Conservation (phyloP, 169 alveolate species). For the Cryptosporidium andersoni region DNA sequence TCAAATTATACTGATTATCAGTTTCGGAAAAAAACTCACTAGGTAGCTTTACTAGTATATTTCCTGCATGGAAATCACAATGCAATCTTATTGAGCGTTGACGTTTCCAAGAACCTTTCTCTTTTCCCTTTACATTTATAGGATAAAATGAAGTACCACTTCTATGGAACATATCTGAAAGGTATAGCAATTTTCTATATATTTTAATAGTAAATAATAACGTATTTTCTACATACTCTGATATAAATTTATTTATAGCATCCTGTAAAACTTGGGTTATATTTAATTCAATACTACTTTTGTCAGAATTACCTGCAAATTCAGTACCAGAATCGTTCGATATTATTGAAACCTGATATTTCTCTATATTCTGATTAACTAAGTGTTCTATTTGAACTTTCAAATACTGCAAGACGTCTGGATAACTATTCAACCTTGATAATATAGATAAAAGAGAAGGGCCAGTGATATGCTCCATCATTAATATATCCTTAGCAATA, state of each 20-base stretch:
- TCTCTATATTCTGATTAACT: constrained; percentile 1
- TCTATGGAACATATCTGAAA: constrained; percentile 55
- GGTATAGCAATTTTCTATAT: constrained; percentile 35
- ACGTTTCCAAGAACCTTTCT: constrained; percentile 44
- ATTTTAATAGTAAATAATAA: constrained; percentile 42
- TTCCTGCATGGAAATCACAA: constrained; percentile 54
- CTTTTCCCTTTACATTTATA: constrained; percentile 11
- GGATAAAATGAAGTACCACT: constrained; percentile 63
- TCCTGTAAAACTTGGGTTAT: constrained; percentile 7
- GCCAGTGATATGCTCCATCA: constrained; percentile 55
- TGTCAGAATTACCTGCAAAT: background rate
- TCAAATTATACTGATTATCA: constrained; percentile 3
- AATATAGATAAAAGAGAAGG: constrained; percentile 47
- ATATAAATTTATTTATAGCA: constrained; percentile 14
- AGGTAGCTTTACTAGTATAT: constrained; percentile 36
- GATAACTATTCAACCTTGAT: constrained; percentile 8
- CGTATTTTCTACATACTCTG: constrained; percentile 1
- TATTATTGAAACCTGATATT: background rate
- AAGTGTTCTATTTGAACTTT: constrained; percentile 5
- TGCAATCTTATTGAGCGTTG: constrained; percentile 34
- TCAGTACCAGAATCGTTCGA: constrained; percentile 2
- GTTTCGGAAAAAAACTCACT: constrained; percentile 1
- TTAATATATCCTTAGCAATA: constrained; percentile 17
- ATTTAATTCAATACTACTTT: background rate
- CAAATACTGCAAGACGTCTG: background rate